Percentiles rank a stretch among this genome's conserved stretches.
phyloP scores from a whole-genome alignment of 495 filamentous ascomycete species.

The Aspergillus heteromorphus region DNA sequence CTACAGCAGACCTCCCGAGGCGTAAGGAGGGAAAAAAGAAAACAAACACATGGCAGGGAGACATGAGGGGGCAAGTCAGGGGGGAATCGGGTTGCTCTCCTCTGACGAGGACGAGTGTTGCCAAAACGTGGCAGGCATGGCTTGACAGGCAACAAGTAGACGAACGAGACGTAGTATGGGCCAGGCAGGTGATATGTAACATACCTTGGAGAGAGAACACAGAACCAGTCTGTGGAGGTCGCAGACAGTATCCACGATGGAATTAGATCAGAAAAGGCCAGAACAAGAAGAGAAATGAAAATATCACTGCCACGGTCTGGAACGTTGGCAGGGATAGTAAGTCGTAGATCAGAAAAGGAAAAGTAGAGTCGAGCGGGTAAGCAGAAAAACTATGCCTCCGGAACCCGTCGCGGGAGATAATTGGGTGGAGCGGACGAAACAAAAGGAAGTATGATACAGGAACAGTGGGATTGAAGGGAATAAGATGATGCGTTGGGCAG shows the following conservation, averaged over 20 bases:
- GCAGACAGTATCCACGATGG: background rate
- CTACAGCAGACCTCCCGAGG: slow-evolving; percentile 13
- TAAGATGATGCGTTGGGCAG: background rate
- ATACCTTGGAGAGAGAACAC: slow-evolving; percentile 13
- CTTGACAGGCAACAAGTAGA: slow-evolving; percentile 3
- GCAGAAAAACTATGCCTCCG: slow-evolving; percentile 14
- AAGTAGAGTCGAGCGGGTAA: slow-evolving; percentile 20
- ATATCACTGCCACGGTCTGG: slow-evolving; percentile 10
- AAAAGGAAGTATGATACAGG: background rate
- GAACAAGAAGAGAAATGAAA: background rate
- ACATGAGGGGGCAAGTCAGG: slow-evolving; percentile 4
- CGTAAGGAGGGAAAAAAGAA: slow-evolving; percentile 2
- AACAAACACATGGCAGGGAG: slow-evolving; percentile 5
- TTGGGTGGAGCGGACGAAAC: slow-evolving; percentile 2
- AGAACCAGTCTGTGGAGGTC: slow-evolving; percentile 8
- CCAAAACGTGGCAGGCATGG: slow-evolving; percentile 7
- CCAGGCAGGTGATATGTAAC: slow-evolving; percentile 11
- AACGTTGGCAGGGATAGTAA: slow-evolving; percentile 34
- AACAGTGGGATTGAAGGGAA: slow-evolving; percentile 2
- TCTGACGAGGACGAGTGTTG: background rate
- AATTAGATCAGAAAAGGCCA: background rate
- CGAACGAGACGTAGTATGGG: slow-evolving; percentile 6
- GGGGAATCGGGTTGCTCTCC: background rate
- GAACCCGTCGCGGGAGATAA: background rate
- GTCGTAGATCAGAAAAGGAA: slow-evolving; percentile 22